These are phyloP conservation scores for Cucumis sativus DNA, from an alignment of 306 rosid species.

Conservation along the genomic window DNA sequence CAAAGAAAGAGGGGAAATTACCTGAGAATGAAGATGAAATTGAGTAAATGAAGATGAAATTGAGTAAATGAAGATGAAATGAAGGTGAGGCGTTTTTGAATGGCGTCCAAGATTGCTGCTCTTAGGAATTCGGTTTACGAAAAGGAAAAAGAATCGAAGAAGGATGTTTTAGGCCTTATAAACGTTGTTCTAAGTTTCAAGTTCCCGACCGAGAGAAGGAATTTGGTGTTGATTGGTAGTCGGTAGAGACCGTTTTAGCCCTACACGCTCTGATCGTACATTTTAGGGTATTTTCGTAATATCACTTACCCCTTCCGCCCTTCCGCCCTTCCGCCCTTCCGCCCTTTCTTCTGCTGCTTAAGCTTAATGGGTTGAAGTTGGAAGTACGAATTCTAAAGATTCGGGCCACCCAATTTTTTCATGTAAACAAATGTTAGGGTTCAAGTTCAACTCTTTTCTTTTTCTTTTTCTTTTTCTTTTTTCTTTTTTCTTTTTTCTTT, in stretches of 20 bases:
- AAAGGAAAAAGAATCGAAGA: neutral
- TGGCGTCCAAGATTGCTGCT: neutral
- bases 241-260: slow-evolving; percentile 12
- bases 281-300: slow-evolving; percentile 6
- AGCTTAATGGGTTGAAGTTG: neutral
- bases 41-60: neutral
- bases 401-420: neutral
- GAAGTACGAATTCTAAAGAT: neutral
- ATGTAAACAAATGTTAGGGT: neutral
- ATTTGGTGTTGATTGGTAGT: slow-evolving; percentile 9
- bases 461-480: too few relatives aligned
- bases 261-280: slow-evolving; percentile 11
- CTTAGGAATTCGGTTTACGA: neutral
- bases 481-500: too few relatives aligned
- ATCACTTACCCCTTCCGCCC: neutral
- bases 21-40: neutral
- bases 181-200: slow-evolving; percentile 4
- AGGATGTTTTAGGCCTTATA: slow-evolving; percentile 2
- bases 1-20: neutral
- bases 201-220: slow-evolving; percentile 3
- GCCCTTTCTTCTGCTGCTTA: neutral
- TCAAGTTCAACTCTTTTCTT: neutral
- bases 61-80: neutral
- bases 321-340: too few relatives aligned
- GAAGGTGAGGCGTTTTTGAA: neutral